Conservation (phyloP, 192 early-diverging fungal species). For the Backusella tarrabulga region DNA sequence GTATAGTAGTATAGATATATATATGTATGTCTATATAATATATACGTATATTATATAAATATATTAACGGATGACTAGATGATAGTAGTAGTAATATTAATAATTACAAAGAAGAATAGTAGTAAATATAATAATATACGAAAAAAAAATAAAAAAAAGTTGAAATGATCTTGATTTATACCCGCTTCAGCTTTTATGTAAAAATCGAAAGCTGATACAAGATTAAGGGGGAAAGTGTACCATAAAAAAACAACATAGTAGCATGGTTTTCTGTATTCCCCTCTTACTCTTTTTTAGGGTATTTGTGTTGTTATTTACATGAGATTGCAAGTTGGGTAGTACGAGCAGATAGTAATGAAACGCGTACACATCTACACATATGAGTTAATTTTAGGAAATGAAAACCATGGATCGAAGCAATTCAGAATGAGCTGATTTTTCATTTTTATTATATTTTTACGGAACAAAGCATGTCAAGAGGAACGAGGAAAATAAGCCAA, state of each 20-base stretch:
- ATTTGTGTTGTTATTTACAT: background rate
- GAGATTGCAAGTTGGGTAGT: background rate
- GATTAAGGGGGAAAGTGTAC: background rate
- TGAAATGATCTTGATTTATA: background rate
- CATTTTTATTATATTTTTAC: background rate
- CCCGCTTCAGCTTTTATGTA: background rate
- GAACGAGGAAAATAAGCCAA: background rate
- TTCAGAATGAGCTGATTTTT: background rate
- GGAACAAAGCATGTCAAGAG: background rate
- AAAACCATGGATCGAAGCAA: background rate
- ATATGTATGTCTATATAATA: background rate
- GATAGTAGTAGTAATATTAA: background rate
- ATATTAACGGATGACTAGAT: background rate
- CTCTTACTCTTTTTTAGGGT: background rate
- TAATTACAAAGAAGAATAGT: background rate
- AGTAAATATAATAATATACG: background rate
- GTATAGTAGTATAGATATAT: background rate
- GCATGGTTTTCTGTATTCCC: conserved; percentile 4
- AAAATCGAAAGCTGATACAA: background rate
- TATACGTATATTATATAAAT: background rate
- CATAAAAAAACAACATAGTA: background rate
- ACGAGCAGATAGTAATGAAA: background rate
- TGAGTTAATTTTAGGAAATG: background rate
- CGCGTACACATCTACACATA: background rate
- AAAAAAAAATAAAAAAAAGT: background rate